phyloP scores from a whole-genome alignment of 2,329 filamentous ascomycete species.

The Fusarium sambucinum region DNA sequence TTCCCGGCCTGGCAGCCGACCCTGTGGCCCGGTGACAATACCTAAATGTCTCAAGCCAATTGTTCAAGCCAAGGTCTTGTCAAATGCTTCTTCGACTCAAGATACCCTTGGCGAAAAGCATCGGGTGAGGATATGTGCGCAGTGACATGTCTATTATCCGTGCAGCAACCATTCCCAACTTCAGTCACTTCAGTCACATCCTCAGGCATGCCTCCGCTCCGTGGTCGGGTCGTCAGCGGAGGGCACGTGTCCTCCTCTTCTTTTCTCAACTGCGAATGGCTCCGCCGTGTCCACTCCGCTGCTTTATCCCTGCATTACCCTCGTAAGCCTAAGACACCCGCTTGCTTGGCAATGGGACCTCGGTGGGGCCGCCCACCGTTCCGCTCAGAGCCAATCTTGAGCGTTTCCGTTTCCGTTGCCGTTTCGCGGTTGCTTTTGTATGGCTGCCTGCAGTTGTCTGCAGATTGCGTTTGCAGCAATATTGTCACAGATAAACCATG shows the following conservation, averaged over 20 bases:
- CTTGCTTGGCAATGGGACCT: conserved; percentile 28
- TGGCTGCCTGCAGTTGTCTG: conserved; percentile 6
- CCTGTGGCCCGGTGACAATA: conserved; percentile 3
- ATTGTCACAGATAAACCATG: conserved; percentile 31
- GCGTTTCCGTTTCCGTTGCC: conserved; percentile 25
- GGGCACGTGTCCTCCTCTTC: conserved; percentile 36
- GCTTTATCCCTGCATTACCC: conserved; percentile 18
- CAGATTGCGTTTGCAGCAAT: conserved; percentile 23
- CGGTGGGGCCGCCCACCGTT: conserved; percentile 40
- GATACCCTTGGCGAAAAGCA: conserved; percentile 18
- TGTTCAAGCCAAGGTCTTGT: conserved; percentile 36
- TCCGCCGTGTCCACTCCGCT: conserved; percentile 37
- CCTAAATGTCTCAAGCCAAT: conserved; percentile 25
- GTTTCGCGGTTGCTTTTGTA: conserved; percentile 6
- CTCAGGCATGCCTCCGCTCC: conserved; percentile 27
- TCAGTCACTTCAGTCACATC: background rate
- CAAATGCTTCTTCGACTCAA: conserved; percentile 39
- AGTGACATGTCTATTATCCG: conserved; percentile 20
- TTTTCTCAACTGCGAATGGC: conserved; percentile 22
- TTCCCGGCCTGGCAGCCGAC: conserved; percentile 2
- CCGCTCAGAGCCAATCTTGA: conserved; percentile 17
- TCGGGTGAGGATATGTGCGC: background rate
- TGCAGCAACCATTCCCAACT: background rate
- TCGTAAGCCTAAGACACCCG: conserved; percentile 24
- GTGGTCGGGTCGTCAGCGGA: conserved; percentile 26